A percentile compares a stretch with the other conserved stretches of the same genome.
These are phyloP conservation scores for Vicia sativa DNA, from an alignment of 306 rosid genomes.

Conservation along the genomic window DNA sequence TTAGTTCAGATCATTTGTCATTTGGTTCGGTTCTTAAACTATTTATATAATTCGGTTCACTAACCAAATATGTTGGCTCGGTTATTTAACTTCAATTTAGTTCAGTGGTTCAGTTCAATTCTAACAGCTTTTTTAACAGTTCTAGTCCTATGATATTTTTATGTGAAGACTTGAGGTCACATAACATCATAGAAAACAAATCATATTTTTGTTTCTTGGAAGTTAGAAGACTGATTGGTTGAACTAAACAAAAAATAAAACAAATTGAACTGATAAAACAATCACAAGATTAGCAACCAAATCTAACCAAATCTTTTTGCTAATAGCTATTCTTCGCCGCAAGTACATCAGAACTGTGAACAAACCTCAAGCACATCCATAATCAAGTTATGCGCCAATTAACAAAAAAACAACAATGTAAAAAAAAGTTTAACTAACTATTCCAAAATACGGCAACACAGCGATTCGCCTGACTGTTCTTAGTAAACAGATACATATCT, in stretches of 20 bases:
- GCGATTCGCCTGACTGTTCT: conserved; percentile 34
- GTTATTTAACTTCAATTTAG: too few species aligned
- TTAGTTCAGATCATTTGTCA: too few species aligned
- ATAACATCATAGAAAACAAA: too few species aligned
- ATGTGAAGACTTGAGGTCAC: too few species aligned
- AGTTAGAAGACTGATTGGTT: neutral
- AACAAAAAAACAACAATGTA: conserved; percentile 23
- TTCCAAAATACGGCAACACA: conserved; percentile 35
- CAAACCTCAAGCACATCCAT: conserved; percentile 28
- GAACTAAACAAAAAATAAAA: neutral
- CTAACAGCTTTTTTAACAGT: too few species aligned
- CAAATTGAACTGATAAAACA: conserved; percentile 23
- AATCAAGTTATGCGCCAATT: conserved; percentile 25
- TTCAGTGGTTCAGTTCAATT: too few species aligned
- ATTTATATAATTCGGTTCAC: too few species aligned
- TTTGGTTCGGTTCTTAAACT: too few species aligned
- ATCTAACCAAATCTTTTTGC: conserved; percentile 26
- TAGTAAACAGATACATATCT: conserved; percentile 27
- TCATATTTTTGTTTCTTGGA: neutral
- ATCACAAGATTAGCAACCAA: conserved; percentile 19
- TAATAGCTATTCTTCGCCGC: conserved; percentile 16
- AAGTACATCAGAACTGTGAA: conserved; percentile 19
- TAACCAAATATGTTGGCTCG: too few species aligned
- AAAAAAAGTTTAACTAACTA: conserved; percentile 23
- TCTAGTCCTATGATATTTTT: too few species aligned